A percentile compares a stretch with the other conserved stretches of the same genome.
Conservation (phyloP, 139 green algal genomes). For the Tetradesmus lagerheimii region DNA sequence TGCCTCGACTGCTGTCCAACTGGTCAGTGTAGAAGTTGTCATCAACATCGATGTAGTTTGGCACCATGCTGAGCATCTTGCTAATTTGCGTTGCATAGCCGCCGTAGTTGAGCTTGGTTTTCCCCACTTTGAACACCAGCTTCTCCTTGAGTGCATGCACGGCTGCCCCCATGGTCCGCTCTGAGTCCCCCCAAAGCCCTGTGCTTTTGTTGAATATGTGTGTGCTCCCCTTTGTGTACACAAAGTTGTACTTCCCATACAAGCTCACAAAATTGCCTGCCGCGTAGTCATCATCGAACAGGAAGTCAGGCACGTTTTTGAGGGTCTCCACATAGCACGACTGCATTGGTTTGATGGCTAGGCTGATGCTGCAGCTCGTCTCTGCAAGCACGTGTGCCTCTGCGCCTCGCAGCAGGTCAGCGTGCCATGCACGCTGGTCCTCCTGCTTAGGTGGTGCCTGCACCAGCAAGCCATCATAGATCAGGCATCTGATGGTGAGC, state of each 20-base stretch:
- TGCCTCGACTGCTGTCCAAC: constrained; percentile 8
- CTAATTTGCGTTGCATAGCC: neutral
- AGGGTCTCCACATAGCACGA: constrained; percentile 10
- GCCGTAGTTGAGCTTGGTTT: neutral
- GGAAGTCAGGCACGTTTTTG: neutral
- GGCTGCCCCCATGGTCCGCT: neutral
- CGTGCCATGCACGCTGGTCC: neutral
- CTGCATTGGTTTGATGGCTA: neutral
- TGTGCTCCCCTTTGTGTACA: neutral
- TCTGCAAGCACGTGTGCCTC: neutral
- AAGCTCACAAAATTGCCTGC: constrained; percentile 8
- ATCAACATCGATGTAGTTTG: constrained; percentile 3
- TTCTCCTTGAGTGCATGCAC: constrained; percentile 4
- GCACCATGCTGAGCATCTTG: neutral
- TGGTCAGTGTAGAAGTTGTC: constrained; percentile 5
- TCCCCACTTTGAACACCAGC: constrained; percentile 13
- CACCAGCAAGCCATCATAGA: constrained; percentile 9
- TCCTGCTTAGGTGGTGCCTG: neutral
- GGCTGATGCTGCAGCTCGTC: constrained; percentile 8
- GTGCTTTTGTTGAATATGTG: constrained; percentile 13
- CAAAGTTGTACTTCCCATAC: constrained; percentile 4
- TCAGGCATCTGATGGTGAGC: constrained; percentile 1
- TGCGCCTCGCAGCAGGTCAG: neutral
- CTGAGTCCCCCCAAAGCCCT: neutral
- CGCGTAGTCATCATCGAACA: constrained; percentile 14